Percentiles rank a stretch among this genome's conserved stretches.
Conservation (phyloP, 2,329 filamentous ascomycete genomes). For the Epichloe festucae region DNA sequence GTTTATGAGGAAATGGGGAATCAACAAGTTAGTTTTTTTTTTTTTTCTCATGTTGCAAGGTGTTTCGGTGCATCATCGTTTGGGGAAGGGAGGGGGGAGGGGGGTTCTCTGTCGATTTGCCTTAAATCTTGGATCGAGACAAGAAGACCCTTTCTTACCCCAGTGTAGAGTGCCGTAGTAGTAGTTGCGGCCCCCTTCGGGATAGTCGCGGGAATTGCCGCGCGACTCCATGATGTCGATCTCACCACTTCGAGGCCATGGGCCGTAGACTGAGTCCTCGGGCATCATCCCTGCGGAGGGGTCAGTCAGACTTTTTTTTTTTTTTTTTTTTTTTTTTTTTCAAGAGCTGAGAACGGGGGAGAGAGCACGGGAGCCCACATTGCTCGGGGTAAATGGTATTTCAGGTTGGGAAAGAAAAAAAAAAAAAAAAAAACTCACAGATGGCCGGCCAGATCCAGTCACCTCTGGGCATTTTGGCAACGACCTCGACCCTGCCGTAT, state of each 20-base stretch:
- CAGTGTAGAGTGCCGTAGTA: constrained; percentile 34
- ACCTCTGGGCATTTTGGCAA: constrained; percentile 36
- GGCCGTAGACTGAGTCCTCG: constrained; percentile 31
- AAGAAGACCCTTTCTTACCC: constrained; percentile 17
- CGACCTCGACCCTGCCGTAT: constrained; percentile 32
- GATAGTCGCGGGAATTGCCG: constrained; percentile 25
- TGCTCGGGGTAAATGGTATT: too few relatives aligned
- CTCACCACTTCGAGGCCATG: constrained; percentile 38
- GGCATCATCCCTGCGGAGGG: constrained; percentile 32
- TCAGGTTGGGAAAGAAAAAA: too few relatives aligned
- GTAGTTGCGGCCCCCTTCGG: constrained; percentile 29
- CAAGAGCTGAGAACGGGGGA: too few relatives aligned
- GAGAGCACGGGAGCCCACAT: too few relatives aligned
- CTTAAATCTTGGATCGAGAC: too few relatives aligned
- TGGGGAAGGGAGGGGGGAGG: too few relatives aligned
- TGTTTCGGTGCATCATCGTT: too few relatives aligned
- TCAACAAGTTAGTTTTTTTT: background rate
- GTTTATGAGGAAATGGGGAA: background rate
- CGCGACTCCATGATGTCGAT: constrained; percentile 39
- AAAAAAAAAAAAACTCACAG: constrained; percentile 11
- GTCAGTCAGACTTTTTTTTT: too few relatives aligned
- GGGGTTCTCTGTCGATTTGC: too few relatives aligned
- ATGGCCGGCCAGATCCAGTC: constrained; percentile 43
- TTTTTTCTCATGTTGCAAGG: too few relatives aligned
- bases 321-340: too few relatives aligned